Percentiles rank a stretch among this genome's conserved stretches.
These are phyloP conservation scores for Salvia splendens DNA, from an alignment of 257 asterid species.

Conservation along the genomic window DNA sequence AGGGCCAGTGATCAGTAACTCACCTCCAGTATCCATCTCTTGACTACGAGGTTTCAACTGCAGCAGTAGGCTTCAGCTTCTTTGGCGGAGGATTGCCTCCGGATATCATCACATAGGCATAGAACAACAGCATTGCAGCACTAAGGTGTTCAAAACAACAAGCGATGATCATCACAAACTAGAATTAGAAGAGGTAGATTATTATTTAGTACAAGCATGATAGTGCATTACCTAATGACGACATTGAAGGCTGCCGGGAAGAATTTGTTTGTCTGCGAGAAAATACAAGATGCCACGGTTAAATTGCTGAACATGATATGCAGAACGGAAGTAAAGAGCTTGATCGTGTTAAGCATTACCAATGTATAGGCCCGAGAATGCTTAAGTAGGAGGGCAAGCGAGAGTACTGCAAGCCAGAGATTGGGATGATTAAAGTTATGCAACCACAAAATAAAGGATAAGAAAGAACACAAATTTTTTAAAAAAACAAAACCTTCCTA, in stretches of 20 bases:
- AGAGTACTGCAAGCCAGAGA: slow-evolving; percentile 56
- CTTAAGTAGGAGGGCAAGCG: slow-evolving; percentile 69
- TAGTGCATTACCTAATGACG: slow-evolving; percentile 56
- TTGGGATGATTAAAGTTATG: background rate
- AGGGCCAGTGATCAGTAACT: background rate
- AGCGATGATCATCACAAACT: background rate
- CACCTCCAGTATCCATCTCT: slow-evolving; percentile 22
- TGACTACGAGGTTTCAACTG: slow-evolving; percentile 38
- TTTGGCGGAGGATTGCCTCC: slow-evolving; percentile 77
- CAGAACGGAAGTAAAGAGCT: slow-evolving; percentile 8
- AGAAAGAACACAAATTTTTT: background rate
- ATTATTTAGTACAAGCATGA: background rate
- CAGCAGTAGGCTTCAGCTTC: slow-evolving; percentile 44
- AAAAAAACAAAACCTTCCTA: background rate
- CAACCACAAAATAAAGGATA: too few species aligned
- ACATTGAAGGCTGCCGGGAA: slow-evolving; percentile 68
- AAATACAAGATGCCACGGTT: background rate
- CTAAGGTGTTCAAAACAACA: slow-evolving; percentile 36
- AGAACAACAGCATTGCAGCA: slow-evolving; percentile 91
- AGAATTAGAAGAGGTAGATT: background rate
- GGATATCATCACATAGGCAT: slow-evolving; percentile 73
- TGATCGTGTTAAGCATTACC: slow-evolving; percentile 46
- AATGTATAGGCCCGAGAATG: slow-evolving; percentile 64
- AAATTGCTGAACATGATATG: slow-evolving; percentile 1
- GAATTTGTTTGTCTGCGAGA: slow-evolving; percentile 50